Base-by-base conservation (phyloP, 768 basidiomycete species). In the Macrolepiota fuliginosa region DNA sequence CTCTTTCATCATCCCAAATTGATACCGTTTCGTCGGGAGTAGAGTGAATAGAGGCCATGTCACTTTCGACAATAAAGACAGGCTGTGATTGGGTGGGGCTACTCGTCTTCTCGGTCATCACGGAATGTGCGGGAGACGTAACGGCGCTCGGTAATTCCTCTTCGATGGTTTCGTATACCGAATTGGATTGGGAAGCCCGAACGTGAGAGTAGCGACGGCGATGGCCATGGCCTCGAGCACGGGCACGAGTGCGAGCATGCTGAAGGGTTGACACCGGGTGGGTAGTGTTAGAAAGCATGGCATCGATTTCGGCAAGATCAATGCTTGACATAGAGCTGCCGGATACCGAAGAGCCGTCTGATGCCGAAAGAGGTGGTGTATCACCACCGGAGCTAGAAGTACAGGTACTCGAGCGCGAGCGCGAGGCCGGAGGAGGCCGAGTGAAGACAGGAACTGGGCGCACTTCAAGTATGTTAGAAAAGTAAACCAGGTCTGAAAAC, bases 241-340 rank as follows among this genome's bases (percentile, higher is more conserved):
- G 77, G 24, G 79, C 76, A 4, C 85, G 81, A 19, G 77, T 72
- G 22, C 78, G 72, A 49, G 79, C 72, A 35, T 83, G 74, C 2
- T 76, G 73, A 7, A 71, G 73, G 22, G 70, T 80, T 9, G 83
- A 76, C 32, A 76, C 68, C 0, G 87, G 84, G 42, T 84, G 78
- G 0, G 85, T 82, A 0, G 79, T 70, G 51, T 85, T 86, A 4
- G 85, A 71, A 17, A 93, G 79, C 17, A 84, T 71, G 3, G 75
- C 64, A 63, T 85, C 85, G 58, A 93, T 71, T 1, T 85, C 84
- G 0, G 81, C 79, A 1, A 92, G 70, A 70, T 93, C 91, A 59
- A 92, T 86, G 73, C 90, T 91, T 0, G 89, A 91, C 70, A 89
- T 84, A 0, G 91, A 92, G 35, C 87, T 88, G 4, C 85, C 88